A percentile compares a stretch with the other conserved stretches of the same genome.
These are phyloP conservation scores for Exserohilum turcica DNA, from an alignment of 2,329 filamentous ascomycete genomes.

Conservation along the genomic window DNA sequence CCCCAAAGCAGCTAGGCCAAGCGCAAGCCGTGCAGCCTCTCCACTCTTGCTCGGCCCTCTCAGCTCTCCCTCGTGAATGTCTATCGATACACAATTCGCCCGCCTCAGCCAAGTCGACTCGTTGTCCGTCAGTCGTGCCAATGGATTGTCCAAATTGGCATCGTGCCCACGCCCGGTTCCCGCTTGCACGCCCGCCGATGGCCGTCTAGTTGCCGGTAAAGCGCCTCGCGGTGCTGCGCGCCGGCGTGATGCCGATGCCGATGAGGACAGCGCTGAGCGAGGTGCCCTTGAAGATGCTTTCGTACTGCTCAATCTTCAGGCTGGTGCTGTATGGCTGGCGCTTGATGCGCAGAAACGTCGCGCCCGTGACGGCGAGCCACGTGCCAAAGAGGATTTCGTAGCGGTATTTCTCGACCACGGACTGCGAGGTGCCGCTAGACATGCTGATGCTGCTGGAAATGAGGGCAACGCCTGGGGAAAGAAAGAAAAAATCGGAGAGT, in stretches of 20 bases:
- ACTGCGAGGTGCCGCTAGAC: conserved; percentile 20
- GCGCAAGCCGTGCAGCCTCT: background rate
- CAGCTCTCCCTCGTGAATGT: too few relatives aligned
- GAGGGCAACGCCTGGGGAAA: background rate
- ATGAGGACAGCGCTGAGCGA: conserved; percentile 35
- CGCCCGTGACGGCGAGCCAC: conserved; percentile 37
- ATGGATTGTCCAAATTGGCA: too few relatives aligned
- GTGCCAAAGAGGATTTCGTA: conserved; percentile 38
- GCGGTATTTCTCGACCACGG: conserved; percentile 33
- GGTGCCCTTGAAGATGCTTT: conserved; percentile 47
- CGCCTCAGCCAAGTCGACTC: too few relatives aligned
- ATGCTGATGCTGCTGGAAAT: conserved; percentile 23
- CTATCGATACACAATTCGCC: too few relatives aligned
- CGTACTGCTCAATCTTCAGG: conserved; percentile 46
- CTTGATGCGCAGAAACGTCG: conserved; percentile 41
- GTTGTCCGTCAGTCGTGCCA: too few relatives aligned
- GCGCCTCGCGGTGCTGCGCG: conserved; percentile 24
- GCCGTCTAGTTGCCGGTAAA: conserved; percentile 15
- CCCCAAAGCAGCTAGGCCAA: too few relatives aligned
- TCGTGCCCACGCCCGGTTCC: too few relatives aligned
- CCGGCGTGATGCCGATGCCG: conserved; percentile 32
- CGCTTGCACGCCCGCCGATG: background rate
- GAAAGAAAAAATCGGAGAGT: conserved; percentile 1
- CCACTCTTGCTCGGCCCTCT: background rate
- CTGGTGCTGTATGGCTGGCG: conserved; percentile 42